A percentile compares a stretch with the other conserved stretches of the same genome.
phyloP scores from a whole-genome alignment of 73 alveolate species.

The Blepharisma stoltei region DNA sequence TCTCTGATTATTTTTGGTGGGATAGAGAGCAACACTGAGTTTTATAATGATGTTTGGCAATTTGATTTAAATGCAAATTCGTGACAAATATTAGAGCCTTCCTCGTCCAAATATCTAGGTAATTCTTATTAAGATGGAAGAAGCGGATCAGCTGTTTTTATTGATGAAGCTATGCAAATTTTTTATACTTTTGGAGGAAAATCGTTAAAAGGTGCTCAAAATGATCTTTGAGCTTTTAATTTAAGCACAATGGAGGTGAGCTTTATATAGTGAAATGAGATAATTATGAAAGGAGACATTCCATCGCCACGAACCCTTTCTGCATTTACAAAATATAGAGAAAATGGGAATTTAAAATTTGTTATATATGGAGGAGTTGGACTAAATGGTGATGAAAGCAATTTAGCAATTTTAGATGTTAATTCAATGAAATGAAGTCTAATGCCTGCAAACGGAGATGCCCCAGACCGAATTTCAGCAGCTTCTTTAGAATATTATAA shows the following conservation, averaged over 20 bases:
- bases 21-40: background rate
- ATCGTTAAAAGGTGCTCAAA: background rate
- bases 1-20: slow-evolving; percentile 6
- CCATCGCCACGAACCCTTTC: background rate
- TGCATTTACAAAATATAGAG: background rate
- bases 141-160: background rate
- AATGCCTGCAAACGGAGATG: too few species aligned
- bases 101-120: background rate
- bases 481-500: background rate
- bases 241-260: background rate
- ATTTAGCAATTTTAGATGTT: too few species aligned
- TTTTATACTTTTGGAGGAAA: slow-evolving; percentile 24
- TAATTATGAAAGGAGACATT: background rate
- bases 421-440: too few species aligned
- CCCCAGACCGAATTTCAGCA: background rate
- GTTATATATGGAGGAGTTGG: background rate
- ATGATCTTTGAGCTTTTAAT: slow-evolving; percentile 1
- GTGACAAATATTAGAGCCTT: background rate
- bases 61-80: background rate
- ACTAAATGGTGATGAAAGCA: background rate
- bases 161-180: background rate
- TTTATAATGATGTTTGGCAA: slow-evolving; percentile 4
- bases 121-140: background rate
- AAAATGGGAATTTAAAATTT: background rate
- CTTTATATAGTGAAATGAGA: background rate